Percentiles rank a stretch among this genome's conserved stretches.
phyloP scores from a whole-genome alignment of 495 filamentous ascomycete species.

The Aspergillus carlsbadensis region DNA sequence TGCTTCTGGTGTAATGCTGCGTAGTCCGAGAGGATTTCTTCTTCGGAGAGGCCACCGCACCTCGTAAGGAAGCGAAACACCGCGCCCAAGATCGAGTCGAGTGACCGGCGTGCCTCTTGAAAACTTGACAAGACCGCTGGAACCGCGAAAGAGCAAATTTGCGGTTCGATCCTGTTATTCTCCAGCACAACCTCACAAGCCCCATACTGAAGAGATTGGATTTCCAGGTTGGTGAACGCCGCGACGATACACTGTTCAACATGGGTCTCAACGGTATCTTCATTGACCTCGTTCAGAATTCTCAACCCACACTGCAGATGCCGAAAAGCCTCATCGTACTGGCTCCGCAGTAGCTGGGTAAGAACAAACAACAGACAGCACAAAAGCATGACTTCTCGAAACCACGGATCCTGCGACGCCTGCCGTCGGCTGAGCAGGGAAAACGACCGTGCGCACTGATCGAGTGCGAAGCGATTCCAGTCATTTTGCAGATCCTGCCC shows the following conservation, averaged over 20 bases:
- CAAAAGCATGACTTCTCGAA: slow-evolving; percentile 14
- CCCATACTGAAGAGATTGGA: background rate
- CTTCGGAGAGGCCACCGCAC: background rate
- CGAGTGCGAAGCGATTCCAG: slow-evolving; percentile 22
- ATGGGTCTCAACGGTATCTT: background rate
- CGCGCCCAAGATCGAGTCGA: background rate
- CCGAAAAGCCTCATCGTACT: slow-evolving; percentile 17
- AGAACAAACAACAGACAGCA: slow-evolving; percentile 26
- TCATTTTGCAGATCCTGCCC: slow-evolving; percentile 14
- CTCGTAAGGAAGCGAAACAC: background rate
- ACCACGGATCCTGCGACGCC: slow-evolving; percentile 20
- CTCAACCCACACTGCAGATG: slow-evolving; percentile 23
- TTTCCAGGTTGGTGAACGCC: slow-evolving; percentile 1
- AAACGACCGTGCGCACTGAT: slow-evolving; percentile 21
- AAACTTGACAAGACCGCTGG: background rate
- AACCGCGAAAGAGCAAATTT: background rate
- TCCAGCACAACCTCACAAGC: background rate
- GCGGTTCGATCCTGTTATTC: background rate
- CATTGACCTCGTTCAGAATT: slow-evolving; percentile 16
- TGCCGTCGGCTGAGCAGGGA: slow-evolving; percentile 12
- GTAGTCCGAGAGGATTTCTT: background rate
- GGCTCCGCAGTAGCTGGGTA: slow-evolving; percentile 16
- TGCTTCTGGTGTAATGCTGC: background rate
- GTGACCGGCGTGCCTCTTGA: background rate
- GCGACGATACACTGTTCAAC: background rate